Evolutionary conservation across 257 asterid species (phyloP).

Genomic region (Rubia yunnanensis): DNA sequence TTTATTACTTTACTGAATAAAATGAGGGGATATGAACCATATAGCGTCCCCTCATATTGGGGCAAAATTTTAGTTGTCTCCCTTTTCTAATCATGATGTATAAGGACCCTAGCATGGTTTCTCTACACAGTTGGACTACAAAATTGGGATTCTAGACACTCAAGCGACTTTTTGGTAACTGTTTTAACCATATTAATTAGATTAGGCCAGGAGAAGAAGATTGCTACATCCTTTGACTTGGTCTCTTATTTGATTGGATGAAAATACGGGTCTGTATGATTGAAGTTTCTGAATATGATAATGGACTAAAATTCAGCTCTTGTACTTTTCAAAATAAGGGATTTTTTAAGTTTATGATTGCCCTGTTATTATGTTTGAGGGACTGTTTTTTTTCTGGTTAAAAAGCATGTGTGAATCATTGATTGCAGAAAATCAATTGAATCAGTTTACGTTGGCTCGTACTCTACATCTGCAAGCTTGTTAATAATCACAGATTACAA

Average conservation of each 20-base stretch:
- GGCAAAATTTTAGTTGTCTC: neutral
- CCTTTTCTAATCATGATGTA: neutral
- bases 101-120: neutral
- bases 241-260: neutral
- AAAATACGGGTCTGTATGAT: neutral
- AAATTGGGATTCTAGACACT: neutral
- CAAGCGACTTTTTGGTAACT: neutral
- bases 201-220: neutral
- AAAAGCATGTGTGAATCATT: neutral
- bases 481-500: neutral
- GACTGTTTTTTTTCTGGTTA: neutral
- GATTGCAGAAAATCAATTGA: neutral
- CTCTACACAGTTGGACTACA: neutral
- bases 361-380: neutral
- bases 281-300: neutral
- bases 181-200: neutral
- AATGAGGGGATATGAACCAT: neutral
- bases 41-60: neutral
- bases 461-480: neutral
- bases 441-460: neutral
- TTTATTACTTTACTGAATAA: neutral
- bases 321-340: neutral
- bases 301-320: neutral
- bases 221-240: neutral
- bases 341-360: neutral